Base-by-base conservation (phyloP, 495 filamentous ascomycete genomes). In the Trichoderma erinaceum region DNA sequence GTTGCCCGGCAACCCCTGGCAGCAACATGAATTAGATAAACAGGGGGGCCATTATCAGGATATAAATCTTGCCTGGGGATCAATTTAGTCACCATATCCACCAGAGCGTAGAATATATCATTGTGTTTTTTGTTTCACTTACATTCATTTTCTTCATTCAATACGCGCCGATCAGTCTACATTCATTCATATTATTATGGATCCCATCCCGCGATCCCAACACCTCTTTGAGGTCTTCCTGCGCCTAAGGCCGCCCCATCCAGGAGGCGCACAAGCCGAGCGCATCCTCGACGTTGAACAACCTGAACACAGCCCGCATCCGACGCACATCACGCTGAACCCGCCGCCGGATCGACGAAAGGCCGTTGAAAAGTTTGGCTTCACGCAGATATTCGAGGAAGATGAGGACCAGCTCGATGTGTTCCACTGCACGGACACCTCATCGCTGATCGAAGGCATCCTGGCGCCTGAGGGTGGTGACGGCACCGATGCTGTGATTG, bases 371-470 rank as follows among this genome's bases (percentile, higher is more conserved):
- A 92, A 88, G 73, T 99, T 98, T 71, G 91, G 89, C 0, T 99
- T 99, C 75, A 99, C 96, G 6, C 88, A 85, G 70, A 91, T 99
- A 18, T 98, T 97, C 72, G 90, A 96, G 70, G 93, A 97, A 72
- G 81, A 88, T 72, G 86, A 91, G 1, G 85, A 83, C 16, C 95
- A 99, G 71, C 80, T 96, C 32, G 91, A 97, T 73, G 78, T 99
- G 27, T 97, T 98, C 73, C 85, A 93, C 68, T 90, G 89, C 70
- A 93, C 88, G 0, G 90, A 89, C 15, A 84, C 96, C 41, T 82
- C 91, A 50, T 83, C 85, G 0, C 74, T 98, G 15, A 82, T 97
- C 2, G 88, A 93, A 68, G 90, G 91, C 1, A 92, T 96, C 7
- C 73, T 97, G 43, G 88, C 86, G 2, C 77, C 81, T 16, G 79